phyloP scores from a whole-genome alignment of 192 early-diverging fungal genomes.

The Endogone sp. region DNA sequence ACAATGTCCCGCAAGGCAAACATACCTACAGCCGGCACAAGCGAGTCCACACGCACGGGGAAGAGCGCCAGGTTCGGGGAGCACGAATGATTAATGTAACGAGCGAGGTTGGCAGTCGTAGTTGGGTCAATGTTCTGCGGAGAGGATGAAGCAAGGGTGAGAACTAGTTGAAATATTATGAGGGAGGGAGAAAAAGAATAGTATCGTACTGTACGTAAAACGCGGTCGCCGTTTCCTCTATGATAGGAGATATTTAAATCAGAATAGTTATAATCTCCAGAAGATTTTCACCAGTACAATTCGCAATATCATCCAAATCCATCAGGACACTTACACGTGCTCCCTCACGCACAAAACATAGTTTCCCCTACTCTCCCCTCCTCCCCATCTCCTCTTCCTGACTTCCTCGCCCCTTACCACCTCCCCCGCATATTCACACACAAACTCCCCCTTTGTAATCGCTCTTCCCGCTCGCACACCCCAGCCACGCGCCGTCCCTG shows the following conservation, averaged over 20 bases:
- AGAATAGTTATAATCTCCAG: neutral
- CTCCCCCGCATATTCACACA: slow-evolving; percentile 59
- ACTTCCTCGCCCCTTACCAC: slow-evolving; percentile 45
- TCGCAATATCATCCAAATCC: too few relatives aligned
- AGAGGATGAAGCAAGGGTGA: neutral
- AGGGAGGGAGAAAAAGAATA: neutral
- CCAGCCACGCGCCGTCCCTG: slow-evolving; percentile 41
- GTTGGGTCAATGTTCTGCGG: slow-evolving; percentile 54
- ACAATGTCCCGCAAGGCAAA: slow-evolving; percentile 49
- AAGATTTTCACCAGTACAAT: too few relatives aligned
- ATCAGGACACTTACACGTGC: neutral
- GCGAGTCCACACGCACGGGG: slow-evolving; percentile 38
- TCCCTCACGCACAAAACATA: neutral
- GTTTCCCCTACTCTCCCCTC: slow-evolving; percentile 13
- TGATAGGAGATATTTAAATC: neutral
- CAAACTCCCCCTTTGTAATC: slow-evolving; percentile 44
- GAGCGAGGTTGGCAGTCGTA: slow-evolving; percentile 50
- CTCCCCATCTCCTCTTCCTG: slow-evolving; percentile 26
- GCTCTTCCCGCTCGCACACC: slow-evolving; percentile 38
- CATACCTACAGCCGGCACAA: slow-evolving; percentile 51
- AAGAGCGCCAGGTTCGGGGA: slow-evolving; percentile 55
- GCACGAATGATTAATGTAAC: slow-evolving; percentile 67
- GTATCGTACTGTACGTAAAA: neutral
- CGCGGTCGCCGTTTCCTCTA: neutral
- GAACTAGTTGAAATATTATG: neutral